These are phyloP conservation scores for Cryptococcus sp. DNA, from an alignment of 1,284 basidiomycete species.

Conservation along the genomic window DNA sequence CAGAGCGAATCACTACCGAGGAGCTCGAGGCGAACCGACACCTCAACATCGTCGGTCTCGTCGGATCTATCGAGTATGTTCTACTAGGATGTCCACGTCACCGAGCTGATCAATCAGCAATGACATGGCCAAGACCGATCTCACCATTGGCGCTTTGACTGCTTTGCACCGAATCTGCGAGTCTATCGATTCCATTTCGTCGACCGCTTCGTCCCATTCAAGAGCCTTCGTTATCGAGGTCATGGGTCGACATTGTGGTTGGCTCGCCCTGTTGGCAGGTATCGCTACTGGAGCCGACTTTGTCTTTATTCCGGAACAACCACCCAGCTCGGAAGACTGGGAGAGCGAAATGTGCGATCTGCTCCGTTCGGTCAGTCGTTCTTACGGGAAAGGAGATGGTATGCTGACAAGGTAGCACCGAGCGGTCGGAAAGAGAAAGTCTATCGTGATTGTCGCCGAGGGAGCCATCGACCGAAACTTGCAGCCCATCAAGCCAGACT, in stretches of 20 bases:
- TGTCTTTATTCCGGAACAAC: constrained; percentile 92
- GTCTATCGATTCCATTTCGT: constrained; percentile 95
- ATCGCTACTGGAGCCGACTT: constrained; percentile 95
- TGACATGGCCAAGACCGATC: constrained; percentile 95
- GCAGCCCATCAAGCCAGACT: constrained; percentile 82
- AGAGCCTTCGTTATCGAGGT: constrained; percentile 98
- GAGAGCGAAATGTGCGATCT: constrained; percentile 86
- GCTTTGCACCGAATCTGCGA: constrained; percentile 96
- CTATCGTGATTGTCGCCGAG: constrained; percentile 96
- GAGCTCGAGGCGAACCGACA: constrained; percentile 69
- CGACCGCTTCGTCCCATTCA: constrained; percentile 91
- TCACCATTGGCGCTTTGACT: constrained; percentile 94
- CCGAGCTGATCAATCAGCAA: constrained; percentile 51
- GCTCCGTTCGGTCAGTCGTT: constrained; percentile 61
- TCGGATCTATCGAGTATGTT: constrained; percentile 81
- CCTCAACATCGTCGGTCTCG: constrained; percentile 92
- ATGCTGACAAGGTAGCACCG: constrained; percentile 60
- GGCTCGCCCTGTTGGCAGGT: constrained; percentile 89
- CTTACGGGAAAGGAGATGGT: neutral
- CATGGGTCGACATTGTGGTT: constrained; percentile 98
- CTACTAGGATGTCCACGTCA: neutral
- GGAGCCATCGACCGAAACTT: constrained; percentile 84
- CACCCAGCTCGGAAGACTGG: constrained; percentile 75
- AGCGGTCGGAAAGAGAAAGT: constrained; percentile 88
- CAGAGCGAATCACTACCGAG: constrained; percentile 67